Conservation (phyloP, 441 rosid genomes). For the Corymbia calophylla region DNA sequence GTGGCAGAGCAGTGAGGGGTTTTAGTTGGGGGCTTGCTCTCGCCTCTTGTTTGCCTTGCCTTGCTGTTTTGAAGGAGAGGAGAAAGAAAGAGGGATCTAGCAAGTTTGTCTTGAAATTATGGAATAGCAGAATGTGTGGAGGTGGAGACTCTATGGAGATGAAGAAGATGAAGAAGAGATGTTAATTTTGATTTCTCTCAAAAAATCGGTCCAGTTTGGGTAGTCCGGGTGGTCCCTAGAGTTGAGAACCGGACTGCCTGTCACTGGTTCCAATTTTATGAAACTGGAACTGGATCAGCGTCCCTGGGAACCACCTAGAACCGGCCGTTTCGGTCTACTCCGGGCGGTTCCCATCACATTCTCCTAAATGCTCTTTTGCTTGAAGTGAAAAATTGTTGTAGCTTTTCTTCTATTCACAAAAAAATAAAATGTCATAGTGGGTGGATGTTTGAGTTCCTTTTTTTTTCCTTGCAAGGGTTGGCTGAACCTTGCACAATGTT, state of each 20-base stretch:
- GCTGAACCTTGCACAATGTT: background rate
- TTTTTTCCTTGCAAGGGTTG: background rate
- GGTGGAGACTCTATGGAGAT: background rate
- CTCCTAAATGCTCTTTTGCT: background rate
- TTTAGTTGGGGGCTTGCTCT: background rate
- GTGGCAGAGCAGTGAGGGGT: background rate
- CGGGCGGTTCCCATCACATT: accelerated
- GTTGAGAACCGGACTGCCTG: background rate
- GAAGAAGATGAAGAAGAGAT: background rate
- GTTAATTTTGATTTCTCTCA: background rate
- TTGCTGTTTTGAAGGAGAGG: background rate
- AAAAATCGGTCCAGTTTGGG: background rate
- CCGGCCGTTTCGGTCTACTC: background rate
- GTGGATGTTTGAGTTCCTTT: background rate
- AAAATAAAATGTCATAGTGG: background rate
- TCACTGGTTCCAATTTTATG: background rate
- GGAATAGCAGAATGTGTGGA: background rate
- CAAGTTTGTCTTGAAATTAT: background rate
- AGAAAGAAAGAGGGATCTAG: background rate
- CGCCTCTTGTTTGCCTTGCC: background rate
- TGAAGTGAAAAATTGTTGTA: background rate
- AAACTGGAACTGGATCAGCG: background rate
- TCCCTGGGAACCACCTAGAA: background rate
- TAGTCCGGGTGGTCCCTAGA: background rate
- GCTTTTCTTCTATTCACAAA: background rate